Conservation (phyloP, 306 rosid species). For the Vigna reflexopilosa region DNA sequence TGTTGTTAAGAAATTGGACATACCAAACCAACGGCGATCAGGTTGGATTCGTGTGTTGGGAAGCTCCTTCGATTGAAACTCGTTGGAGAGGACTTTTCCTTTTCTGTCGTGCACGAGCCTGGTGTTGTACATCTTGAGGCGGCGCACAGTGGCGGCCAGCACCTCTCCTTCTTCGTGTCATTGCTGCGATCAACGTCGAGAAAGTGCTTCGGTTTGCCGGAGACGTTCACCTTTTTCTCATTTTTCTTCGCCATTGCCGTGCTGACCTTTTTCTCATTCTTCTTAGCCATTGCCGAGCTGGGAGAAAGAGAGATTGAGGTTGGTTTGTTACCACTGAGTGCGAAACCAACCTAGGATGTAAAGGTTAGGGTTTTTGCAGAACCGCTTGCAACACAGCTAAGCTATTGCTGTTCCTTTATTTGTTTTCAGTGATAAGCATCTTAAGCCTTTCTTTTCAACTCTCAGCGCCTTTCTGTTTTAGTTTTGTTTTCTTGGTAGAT, state of each 20-base stretch:
- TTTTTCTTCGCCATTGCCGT: slow-evolving; percentile 75
- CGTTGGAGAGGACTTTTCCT: slow-evolving; percentile 69
- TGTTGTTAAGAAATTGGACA: slow-evolving; percentile 13
- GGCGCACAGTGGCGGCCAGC: slow-evolving; percentile 91
- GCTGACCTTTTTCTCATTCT: neutral
- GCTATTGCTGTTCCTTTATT: no score
- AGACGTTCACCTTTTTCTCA: slow-evolving; percentile 70
- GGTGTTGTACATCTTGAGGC: slow-evolving; percentile 87
- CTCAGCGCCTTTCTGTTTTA: no score
- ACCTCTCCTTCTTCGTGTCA: slow-evolving; percentile 55
- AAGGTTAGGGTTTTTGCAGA: slow-evolving; percentile 43
- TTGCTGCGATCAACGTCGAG: slow-evolving; percentile 75
- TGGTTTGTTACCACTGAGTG: neutral
- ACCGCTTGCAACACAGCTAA: no score
- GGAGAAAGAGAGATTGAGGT: neutral
- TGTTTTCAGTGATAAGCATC: no score
- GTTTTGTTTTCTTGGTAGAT: no score
- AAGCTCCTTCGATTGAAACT: slow-evolving; percentile 73
- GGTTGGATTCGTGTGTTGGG: slow-evolving; percentile 87
- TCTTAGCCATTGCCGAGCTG: no score
- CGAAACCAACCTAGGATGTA: neutral
- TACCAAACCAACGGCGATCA: slow-evolving; percentile 92
- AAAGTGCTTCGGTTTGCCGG: slow-evolving; percentile 92
- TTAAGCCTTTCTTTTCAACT: no score
- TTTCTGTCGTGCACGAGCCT: slow-evolving; percentile 67